Evolutionary conservation across 176 grass and related monocot species (phyloP), one percentile per base, ranked within the genome.

Genomic region (Triticum dicoccoides): DNA sequence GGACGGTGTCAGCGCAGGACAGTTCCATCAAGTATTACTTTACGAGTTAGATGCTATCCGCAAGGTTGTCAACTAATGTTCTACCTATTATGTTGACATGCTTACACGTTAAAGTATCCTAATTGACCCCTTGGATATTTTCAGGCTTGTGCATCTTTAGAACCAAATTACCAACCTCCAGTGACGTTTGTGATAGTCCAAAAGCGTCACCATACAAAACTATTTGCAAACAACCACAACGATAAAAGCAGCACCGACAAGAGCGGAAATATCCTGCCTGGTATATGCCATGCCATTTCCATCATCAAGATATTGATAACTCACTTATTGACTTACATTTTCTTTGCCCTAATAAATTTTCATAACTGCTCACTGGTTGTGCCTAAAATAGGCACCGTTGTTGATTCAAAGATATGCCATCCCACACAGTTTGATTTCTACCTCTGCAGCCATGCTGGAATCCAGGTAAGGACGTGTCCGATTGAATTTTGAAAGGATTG

Each of bases 121-220:
- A 20, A 71, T 72, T 37, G 11, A 37, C 32, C 3, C 4, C 65
- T 79, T 41, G 38, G 23, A 59, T 51, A 58, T 23, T 87, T 73
- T 85, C 38, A 95, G 92, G 92, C 92, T 44, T 95, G 92, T 80
- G 90, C 90, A 21, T 95, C 92, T 21, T 78, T 95, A 18, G 92
- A 95, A 82, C 87, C 87, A 87, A 92, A 95, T 82, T 95, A 95
- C 82, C 92, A 92, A 54, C 92, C 92, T 42, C 90, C 87, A 25
- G 92, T 92, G 10, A 95, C 90, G 8, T 95, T 95, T 92, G 90
- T 95, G 69, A 85, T 95, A 74, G 92, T 95, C 33, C 92, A 95
- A 80, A 95, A 95, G 65, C 87, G 92, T 11, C 92, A 95, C 67
- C 92, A 92, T n/a, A 95, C 90, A 1, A 88, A 88, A 73, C 72